Evolutionary conservation across 176 grass and related monocot genomes (phyloP).

Genomic region (Cymbopogon citratus): DNA sequence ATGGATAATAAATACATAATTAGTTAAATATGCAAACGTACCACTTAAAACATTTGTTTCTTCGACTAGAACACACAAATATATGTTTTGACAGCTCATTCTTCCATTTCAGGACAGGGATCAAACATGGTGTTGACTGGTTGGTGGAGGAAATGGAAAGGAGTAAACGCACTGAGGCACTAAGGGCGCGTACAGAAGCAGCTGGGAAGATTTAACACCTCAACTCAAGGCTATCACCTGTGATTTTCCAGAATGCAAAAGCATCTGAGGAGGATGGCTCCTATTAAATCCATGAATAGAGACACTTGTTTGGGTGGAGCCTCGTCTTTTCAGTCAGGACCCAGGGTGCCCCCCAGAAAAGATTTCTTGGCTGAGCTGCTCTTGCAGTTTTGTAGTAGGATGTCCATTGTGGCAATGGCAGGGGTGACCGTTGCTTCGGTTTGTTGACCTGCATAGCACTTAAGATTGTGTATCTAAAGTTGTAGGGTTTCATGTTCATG

Average conservation of each 20-base stretch:
- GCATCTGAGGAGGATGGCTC: conserved; percentile 19
- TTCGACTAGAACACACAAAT: neutral
- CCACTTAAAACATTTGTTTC: neutral
- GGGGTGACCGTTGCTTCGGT: conserved; percentile 21
- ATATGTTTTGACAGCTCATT: neutral
- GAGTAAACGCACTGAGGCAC: conserved; percentile 66
- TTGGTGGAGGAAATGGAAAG: conserved; percentile 78
- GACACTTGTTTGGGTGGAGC: neutral
- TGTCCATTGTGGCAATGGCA: conserved; percentile 13
- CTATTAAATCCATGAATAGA: neutral
- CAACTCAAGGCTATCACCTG: neutral
- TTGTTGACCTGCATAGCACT: conserved; percentile 2
- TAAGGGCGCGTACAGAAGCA: conserved; percentile 50
- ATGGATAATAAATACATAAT: neutral
- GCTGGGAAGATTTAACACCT: conserved; percentile 52
- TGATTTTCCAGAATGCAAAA: conserved; percentile 16
- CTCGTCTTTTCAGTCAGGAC: neutral
- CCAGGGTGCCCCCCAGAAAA: neutral
- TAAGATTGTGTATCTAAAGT: conserved; percentile 10
- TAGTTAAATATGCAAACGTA: neutral
- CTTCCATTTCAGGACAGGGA: conserved; percentile 58
- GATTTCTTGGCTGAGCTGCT: conserved; percentile 4
- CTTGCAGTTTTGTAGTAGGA: conserved; percentile 7
- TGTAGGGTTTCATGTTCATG: conserved; percentile 23
- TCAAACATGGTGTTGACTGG: conserved; percentile 83